Evolutionary conservation across 768 basidiomycete species (phyloP), one percentile per base, ranked within the genome.

Genomic region (Mycena crocata): DNA sequence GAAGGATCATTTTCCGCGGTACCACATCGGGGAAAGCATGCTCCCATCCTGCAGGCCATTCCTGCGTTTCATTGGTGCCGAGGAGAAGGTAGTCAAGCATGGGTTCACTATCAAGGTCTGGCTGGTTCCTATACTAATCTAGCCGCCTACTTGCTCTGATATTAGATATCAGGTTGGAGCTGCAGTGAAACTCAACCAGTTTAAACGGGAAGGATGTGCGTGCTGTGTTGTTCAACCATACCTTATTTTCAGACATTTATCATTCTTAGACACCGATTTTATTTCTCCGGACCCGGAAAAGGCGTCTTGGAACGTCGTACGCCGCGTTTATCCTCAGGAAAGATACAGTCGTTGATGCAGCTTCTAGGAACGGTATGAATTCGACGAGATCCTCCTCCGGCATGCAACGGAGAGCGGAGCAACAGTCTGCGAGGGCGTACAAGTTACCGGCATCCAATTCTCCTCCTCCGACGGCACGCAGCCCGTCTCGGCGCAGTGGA

Each of bases 251-350:
- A 24, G 51, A 52, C 2, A 13, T 6, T 17, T 1, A 3, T 34
- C 24, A 9, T n/a, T 30, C 19, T 13, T 59, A 89, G 87, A 88
- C 72, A 85, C 89, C 4, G 86, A 90, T 71, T 90, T 90, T 69
- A 76, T 87, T 64, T 81, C 83, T 14, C 72, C 84, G 5, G 85
- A 86, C 57, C 81, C 81, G 9, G 70, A 75, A 1, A 88, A 88
- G 62, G 76, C 75, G 51, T 78, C 89, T 0, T 90, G 89, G 88
- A 90, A 91, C 71, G 88, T 91, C 64, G 87, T 87, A 62, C 61
- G 86, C 57, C 15, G 32, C 28, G 39, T 31, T 46, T 40, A 1
- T 26, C 46, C 28, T 45, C 21, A 35, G 7, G 1, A 34, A 19
- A 23, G 32, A 52, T 34, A 7, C 6, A 23, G 14, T 1, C 12